Base-by-base conservation (phyloP, 2,329 filamentous ascomycete species). In the Cladosporium sphaerospermum region DNA sequence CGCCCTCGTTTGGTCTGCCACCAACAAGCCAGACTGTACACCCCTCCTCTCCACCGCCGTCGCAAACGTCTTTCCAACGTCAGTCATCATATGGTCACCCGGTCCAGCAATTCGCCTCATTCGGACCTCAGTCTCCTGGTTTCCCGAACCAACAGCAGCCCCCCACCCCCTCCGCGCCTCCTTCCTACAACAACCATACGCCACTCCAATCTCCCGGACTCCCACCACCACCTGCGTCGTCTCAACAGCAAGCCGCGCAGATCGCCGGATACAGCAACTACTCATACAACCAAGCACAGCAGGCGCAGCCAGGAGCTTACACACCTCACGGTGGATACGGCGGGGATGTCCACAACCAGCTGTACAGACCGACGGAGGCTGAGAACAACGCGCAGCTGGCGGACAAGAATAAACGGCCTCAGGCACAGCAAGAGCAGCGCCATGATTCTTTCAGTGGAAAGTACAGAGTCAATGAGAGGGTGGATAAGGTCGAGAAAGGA, bases 401-500 rank as follows among this genome's bases (percentile, higher is more conserved):
- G 5, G 19, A 47, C 4, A 53, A 46, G 31, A 19, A 34, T 2
- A 56, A 41, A n/a, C 23, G 31, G 18, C 42, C 46, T 3, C 37
- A 40, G 34, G 41, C 41, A 9, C 36, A 19, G n/a, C 45, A 44
- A 14, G 39, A 41, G 13, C 48, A 49, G 34, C 33, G 45, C 9
- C 37, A 53, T 34, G 31, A 57, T 28, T 43, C 45, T 33, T 33
- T 44, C 11, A 51, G 58, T 39, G 58, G 53, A 5, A 56, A 54
- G 39, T 32, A 50, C 23, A 54, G 77, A 64, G 68, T 89, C 31
- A 85, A 87, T 62, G 80, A 83, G 66, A 78, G 81, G 56, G 81
- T 85, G 0, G 82, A 81, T 28, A 77, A 80, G 61, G 62, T 89
- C 33, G 86, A 90, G 71, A 83, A 82, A 67, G 83, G 85, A 1